phyloP scores from a whole-genome alignment of 164 flowering plant species.

The Aristolochia contorta region DNA sequence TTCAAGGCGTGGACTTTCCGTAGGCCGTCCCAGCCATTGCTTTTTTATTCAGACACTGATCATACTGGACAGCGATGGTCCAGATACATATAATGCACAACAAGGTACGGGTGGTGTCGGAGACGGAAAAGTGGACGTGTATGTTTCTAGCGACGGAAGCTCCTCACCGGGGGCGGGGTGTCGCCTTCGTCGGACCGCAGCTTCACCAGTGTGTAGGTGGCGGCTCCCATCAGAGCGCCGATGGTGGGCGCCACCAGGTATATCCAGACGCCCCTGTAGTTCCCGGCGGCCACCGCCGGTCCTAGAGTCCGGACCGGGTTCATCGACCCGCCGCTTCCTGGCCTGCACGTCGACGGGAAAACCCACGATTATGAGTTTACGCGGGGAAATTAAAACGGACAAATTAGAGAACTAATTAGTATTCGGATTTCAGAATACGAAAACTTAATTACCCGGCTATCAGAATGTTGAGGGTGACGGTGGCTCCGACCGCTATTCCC shows the following conservation, averaged over 20 bases:
- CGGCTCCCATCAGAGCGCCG: conserved; percentile 65
- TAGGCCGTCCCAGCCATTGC: too few relatives aligned
- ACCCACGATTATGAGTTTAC: too few relatives aligned
- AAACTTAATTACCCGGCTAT: conserved; percentile 74
- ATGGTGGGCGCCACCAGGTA: conserved; percentile 72
- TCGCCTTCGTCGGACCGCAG: conserved; percentile 35
- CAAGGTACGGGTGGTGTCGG: too few relatives aligned
- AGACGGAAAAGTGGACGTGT: too few relatives aligned
- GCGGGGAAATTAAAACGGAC: too few relatives aligned
- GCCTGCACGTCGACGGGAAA: conserved; percentile 27
- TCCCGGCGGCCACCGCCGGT: conserved; percentile 82
- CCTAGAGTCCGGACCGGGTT: conserved; percentile 81
- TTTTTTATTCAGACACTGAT: too few relatives aligned
- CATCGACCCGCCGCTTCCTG: conserved; percentile 82
- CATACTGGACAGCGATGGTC: too few relatives aligned
- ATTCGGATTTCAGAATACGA: too few relatives aligned
- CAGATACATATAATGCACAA: too few relatives aligned
- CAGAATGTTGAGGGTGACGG: conserved; percentile 81
- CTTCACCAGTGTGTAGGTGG: conserved; percentile 50
- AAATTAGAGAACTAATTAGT: too few relatives aligned
- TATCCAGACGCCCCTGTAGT: conserved; percentile 56
- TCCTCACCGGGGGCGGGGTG: conserved; percentile 43
- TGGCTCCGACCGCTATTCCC: conserved; percentile 88
- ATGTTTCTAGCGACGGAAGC: conserved; percentile 58
- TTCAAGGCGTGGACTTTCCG: too few relatives aligned